Conservation (phyloP, 768 basidiomycete genomes). For the Rhizopogon roseolus region DNA sequence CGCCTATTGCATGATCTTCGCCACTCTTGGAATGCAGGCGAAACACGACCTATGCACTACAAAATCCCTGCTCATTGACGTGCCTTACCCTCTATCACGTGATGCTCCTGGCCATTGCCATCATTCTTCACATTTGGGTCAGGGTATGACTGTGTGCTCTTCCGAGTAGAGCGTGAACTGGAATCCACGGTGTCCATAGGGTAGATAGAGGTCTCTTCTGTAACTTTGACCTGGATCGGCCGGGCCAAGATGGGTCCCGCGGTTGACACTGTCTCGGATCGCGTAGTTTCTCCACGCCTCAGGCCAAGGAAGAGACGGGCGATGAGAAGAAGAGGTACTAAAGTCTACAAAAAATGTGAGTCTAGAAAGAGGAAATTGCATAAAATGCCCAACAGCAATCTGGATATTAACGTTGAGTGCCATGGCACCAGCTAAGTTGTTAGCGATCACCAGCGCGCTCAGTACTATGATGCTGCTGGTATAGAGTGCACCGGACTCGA, state of each 20-base stretch:
- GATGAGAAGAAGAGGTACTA: slow-evolving; percentile 10
- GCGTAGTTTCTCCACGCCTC: background rate
- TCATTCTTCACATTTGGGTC: too few relatives aligned
- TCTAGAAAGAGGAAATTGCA: background rate
- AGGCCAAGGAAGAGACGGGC: slow-evolving; percentile 8
- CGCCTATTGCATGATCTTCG: too few relatives aligned
- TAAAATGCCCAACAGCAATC: slow-evolving; percentile 8
- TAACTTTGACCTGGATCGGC: background rate
- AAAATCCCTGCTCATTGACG: too few relatives aligned
- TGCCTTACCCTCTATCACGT: background rate
- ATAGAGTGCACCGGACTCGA: slow-evolving; percentile 15
- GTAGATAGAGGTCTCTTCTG: background rate
- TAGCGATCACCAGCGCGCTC: slow-evolving; percentile 1
- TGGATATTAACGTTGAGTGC: slow-evolving; percentile 7
- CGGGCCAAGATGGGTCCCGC: background rate
- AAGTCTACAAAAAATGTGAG: slow-evolving; percentile 4
- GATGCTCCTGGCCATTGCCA: too few relatives aligned
- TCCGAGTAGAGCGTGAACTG: too few relatives aligned
- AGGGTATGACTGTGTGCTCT: too few relatives aligned
- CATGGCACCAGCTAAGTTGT: background rate
- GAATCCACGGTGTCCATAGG: too few relatives aligned
- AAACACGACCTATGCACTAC: background rate
- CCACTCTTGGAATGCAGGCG: background rate
- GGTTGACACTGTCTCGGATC: background rate
- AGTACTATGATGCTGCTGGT: slow-evolving; percentile 10